phyloP scores from a whole-genome alignment of 2,329 filamentous ascomycete species.

The Diatrype stigma region DNA sequence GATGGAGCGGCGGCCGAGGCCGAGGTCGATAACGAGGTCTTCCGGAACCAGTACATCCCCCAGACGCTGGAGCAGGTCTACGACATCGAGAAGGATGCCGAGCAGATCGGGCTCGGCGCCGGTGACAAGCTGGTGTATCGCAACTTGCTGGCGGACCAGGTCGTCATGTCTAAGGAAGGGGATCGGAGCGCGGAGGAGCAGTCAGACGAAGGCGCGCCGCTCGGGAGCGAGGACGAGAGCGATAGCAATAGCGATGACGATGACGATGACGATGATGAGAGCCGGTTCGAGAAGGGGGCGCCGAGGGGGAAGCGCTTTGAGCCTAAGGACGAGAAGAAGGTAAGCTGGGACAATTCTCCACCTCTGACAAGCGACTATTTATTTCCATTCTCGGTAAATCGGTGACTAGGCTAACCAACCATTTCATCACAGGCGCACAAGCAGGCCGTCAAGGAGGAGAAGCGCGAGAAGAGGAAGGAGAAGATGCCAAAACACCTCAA shows the following conservation, averaged over 20 bases:
- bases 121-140: slow-evolving; percentile 79
- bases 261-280: slow-evolving; percentile 44
- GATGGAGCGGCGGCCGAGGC: slow-evolving; percentile 47
- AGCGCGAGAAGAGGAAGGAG: slow-evolving; percentile 84
- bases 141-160: slow-evolving; percentile 72
- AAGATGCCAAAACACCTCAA: slow-evolving; percentile 98
- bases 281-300: slow-evolving; percentile 57
- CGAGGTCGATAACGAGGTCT: slow-evolving; percentile 85
- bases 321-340: slow-evolving; percentile 86
- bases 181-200: slow-evolving; percentile 35
- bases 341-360: too few species aligned
- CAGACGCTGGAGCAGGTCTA: slow-evolving; percentile 95
- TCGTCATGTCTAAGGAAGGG: slow-evolving; percentile 37
- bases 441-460: slow-evolving; percentile 87
- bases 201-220: slow-evolving; percentile 46
- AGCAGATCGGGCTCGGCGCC: slow-evolving; percentile 68
- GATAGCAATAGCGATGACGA: slow-evolving; percentile 40
- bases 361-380: too few species aligned
- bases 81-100: slow-evolving; percentile 86
- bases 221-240: slow-evolving; percentile 39
- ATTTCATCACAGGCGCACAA: slow-evolving; percentile 59
- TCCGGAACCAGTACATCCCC: slow-evolving; percentile 93
- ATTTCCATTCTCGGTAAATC: background rate
- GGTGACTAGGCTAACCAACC: slow-evolving; percentile 19
- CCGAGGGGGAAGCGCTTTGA: slow-evolving; percentile 82